Base-by-base conservation (phyloP, 441 rosid genomes). In the Manihot esculenta region DNA sequence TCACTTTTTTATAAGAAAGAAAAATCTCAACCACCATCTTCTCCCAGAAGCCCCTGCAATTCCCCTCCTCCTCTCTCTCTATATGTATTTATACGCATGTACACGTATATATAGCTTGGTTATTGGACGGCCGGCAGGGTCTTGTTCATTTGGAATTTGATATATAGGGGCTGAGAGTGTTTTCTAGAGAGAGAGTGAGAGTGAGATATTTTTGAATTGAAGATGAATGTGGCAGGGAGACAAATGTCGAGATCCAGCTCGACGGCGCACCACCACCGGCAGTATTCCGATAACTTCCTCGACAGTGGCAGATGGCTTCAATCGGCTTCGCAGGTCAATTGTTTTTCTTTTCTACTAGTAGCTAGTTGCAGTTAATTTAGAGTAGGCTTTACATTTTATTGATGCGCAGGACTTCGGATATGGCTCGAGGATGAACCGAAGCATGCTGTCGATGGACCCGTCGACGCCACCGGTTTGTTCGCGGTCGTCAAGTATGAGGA, bases 401-500 rank as follows among this genome's bases (percentile, higher is more conserved):
- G 15, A 26, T 42, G 41, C 14, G 15, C 57, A 82, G 82, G 87
- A 82, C 23, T 79, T 76, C 21, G 81, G 84, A 0, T 58, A 69
- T 62, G 76, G 79, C 27, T 72, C 87, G 47, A 81, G 84, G 74
- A 69, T 74, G 78, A 74, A 62, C 77, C 78, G 77, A 64, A 83
- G 72, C 62, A 67, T 61, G 72, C 61, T 64, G 71, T 80, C 80
- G 44, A 64, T 68, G 71, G 86, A 83, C 62, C 48, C 83, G 45
- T 65, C 72, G 10, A 75, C 83, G 33, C 84, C 87, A 68, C 89
- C 79, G 57, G 57, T 66, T 47, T 63, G 57, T 42, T 79, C 83
- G 10, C 75, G 85, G 74, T 74, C 83, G 13, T 86, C 85, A 60
- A 90, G 85, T 81, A 69, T 84, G 78, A 85, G 86, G 80, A 88